phyloP scores from a whole-genome alignment of 192 early-diverging fungal species.

The Haplosporangium gracile region DNA sequence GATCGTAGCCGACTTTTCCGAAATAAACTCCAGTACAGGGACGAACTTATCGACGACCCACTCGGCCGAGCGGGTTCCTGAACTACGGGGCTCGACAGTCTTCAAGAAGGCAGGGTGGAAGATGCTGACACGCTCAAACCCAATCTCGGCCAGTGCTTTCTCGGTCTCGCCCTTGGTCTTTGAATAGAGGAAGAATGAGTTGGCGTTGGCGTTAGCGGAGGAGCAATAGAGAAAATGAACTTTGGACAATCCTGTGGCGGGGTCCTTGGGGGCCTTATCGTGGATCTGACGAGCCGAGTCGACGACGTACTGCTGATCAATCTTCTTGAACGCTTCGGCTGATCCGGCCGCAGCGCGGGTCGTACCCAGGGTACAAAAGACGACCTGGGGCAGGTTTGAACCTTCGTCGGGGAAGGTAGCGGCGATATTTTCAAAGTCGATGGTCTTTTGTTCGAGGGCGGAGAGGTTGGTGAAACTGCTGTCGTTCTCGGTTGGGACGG shows the following conservation, averaged over 20 bases:
- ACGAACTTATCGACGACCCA: constrained; percentile 1
- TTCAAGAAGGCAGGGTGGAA: constrained; percentile 72
- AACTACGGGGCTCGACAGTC: constrained; percentile 53
- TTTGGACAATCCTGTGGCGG: constrained; percentile 31
- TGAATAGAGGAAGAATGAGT: constrained; percentile 76
- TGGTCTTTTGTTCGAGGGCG: constrained; percentile 68
- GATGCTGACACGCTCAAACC: constrained; percentile 74
- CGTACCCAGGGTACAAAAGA: constrained; percentile 82
- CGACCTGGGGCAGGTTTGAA: constrained; percentile 51
- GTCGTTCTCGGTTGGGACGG: constrained; percentile 27
- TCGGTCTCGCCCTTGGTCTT: constrained; percentile 87
- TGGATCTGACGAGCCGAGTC: constrained; percentile 71
- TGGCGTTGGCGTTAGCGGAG: constrained; percentile 64
- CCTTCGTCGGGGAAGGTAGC: constrained; percentile 23
- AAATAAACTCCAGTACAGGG: constrained; percentile 36
- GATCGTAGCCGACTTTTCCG: constrained; percentile 14
- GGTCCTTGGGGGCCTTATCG: constrained; percentile 61
- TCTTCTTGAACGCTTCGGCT: constrained; percentile 76
- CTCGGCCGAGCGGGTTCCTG: constrained; percentile 2
- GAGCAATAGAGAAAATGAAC: constrained; percentile 70
- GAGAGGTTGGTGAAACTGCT: constrained; percentile 29
- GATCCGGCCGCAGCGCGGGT: constrained; percentile 75
- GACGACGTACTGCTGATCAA: constrained; percentile 85
- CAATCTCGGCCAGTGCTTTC: constrained; percentile 68
- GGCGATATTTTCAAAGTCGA: constrained; percentile 83